These are phyloP conservation scores for Tetrapyrgos nigripes DNA, from an alignment of 1,284 basidiomycete genomes.

Conservation along the genomic window DNA sequence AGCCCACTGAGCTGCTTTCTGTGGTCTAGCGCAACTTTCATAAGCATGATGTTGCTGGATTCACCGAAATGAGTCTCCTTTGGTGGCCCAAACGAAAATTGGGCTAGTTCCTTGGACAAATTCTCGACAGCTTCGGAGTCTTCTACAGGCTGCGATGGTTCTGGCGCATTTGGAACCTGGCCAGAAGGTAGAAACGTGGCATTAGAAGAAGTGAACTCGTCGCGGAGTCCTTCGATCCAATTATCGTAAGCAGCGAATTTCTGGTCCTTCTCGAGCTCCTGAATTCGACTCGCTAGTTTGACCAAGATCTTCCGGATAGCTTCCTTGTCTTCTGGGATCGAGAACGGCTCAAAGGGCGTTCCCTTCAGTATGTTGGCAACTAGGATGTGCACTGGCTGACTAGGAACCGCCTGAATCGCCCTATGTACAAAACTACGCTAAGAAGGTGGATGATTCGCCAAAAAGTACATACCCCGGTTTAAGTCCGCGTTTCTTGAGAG, in stretches of 20 bases:
- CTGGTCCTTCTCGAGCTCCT: background rate
- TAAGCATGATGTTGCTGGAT: constrained; percentile 6
- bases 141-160: background rate
- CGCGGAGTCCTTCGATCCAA: background rate
- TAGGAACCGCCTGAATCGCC: background rate
- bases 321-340: background rate
- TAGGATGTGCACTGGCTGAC: background rate
- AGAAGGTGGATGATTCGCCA: background rate
- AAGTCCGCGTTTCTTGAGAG: background rate
- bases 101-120: background rate
- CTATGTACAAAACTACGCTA: background rate
- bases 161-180: background rate
- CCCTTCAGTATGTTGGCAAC: background rate
- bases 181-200: background rate
- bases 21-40: constrained; percentile 6
- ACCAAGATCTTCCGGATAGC: background rate
- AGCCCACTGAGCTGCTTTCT: constrained; percentile 3
- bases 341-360: background rate
- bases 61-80: constrained; percentile 3
- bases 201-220: background rate
- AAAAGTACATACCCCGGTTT: background rate
- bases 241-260: constrained; percentile 1
- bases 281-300: background rate
- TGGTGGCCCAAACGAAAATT: background rate
- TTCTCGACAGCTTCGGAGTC: background rate